Base-by-base conservation (phyloP, 148 eudicot species). In the Vaccinium vitisidaea region DNA sequence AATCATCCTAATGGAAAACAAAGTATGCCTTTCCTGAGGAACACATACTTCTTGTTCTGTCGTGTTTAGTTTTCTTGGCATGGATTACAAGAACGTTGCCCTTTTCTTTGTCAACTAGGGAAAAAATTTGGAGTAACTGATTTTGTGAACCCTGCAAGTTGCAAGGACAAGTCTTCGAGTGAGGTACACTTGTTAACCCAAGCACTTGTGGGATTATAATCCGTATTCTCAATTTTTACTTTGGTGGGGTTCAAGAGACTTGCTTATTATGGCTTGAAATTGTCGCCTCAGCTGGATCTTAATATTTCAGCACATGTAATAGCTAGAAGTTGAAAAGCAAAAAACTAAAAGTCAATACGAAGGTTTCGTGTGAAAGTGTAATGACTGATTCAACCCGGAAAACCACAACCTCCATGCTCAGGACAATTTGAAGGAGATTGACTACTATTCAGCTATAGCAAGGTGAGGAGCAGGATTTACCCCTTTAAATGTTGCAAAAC, bases 121-220 rank as follows among this genome's bases (percentile, higher is more conserved):
- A 93, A 93, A 83, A 88, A 83, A 74, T 94, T 96, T 85, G 99
- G 99, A 84, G 85, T 96, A 12, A 94, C 99, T 30, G 94, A 95
- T 75, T 96, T 91, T 87, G 91, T 96, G 43, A 93, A 94, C 84
- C 80, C 98, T 10, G 82, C 32, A 46, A 85, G 36, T 32, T 87
- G 83, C 83, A 88, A 85, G 54, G 88, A 92, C 13, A 90, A 89
- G 87, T 61, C 94, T 71, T 84, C 91, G 79, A 93, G 98, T 75
- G 89, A 96, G 99, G 99, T 96, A 65, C 30, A 6, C n/a, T 8
- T 15, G 39, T 53, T 79, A 21, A 58, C 77, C 56, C 61, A 27
- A 14, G 53, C 48, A 21, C 67, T 54, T 36, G n/a, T 54, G n/a
- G 55, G 67, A 36, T 1, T 5, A 27, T 19, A 3, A 25, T 19